These are phyloP conservation scores for Huntiella abstrusa DNA, from an alignment of 2,329 filamentous ascomycete genomes.

Conservation along the genomic window DNA sequence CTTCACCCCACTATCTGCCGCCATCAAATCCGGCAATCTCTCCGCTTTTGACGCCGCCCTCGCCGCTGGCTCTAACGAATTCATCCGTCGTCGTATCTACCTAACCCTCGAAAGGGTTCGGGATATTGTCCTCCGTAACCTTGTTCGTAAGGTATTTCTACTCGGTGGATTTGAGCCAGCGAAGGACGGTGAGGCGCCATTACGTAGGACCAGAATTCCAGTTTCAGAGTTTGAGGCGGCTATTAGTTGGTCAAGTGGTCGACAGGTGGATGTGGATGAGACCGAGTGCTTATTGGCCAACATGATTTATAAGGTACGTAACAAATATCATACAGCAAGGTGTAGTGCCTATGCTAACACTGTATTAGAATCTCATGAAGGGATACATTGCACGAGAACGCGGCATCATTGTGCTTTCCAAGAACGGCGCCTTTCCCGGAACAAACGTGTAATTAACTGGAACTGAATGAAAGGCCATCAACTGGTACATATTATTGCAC, in stretches of 20 bases:
- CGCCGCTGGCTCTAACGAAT: conserved; percentile 68
- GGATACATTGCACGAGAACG: conserved; percentile 90
- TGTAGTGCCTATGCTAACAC: neutral
- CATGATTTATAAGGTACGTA: conserved; percentile 85
- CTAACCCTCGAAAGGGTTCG: conserved; percentile 81
- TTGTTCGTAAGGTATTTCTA: conserved; percentile 80
- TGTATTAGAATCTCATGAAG: conserved; percentile 68
- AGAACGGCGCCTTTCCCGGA: conserved; percentile 81
- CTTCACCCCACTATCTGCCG: conserved; percentile 58
- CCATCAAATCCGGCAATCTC: conserved; percentile 69
- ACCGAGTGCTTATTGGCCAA: conserved; percentile 91
- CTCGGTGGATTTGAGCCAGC: conserved; percentile 62
- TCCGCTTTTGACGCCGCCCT: conserved; percentile 69
- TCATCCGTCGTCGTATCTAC: conserved; percentile 85
- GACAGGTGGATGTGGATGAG: conserved; percentile 67
- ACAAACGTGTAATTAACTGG: conserved; percentile 41
- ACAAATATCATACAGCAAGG: neutral
- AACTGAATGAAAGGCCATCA: neutral
- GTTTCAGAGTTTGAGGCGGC: conserved; percentile 73
- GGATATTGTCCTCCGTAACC: conserved; percentile 78
- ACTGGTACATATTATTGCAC: neutral
- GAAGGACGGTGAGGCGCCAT: conserved; percentile 47
- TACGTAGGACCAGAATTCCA: conserved; percentile 59
- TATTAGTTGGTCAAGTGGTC: conserved; percentile 51
- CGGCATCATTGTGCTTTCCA: conserved; percentile 80